phyloP scores from a whole-genome alignment of 1,284 basidiomycete species.

The Moesziomyces sp. region DNA sequence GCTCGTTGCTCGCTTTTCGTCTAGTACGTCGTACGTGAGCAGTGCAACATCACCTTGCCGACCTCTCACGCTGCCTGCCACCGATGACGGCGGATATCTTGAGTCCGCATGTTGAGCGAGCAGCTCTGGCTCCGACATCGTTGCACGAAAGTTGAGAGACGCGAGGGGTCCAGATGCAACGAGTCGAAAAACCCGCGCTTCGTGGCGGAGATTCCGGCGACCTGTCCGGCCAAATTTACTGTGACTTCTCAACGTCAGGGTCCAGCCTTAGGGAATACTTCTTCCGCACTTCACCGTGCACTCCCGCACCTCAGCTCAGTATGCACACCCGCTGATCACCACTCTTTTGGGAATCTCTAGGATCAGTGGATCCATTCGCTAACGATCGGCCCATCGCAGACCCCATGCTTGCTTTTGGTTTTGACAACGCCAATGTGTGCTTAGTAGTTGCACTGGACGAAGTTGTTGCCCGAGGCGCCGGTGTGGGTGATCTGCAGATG shows the following conservation, averaged over 20 bases:
- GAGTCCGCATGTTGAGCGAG: background rate
- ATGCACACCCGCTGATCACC: too few relatives aligned
- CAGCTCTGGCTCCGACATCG: constrained; percentile 6
- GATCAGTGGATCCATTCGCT: too few relatives aligned
- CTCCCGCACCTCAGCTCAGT: too few relatives aligned
- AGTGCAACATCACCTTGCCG: constrained; percentile 34
- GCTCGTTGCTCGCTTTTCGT: constrained; percentile 35
- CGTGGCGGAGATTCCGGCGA: constrained; percentile 5
- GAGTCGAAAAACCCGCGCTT: too few relatives aligned
- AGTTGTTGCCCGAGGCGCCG: constrained; percentile 54
- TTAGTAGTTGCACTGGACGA: constrained; percentile 52
- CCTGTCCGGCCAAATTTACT: constrained; percentile 13
- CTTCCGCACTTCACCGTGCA: background rate
- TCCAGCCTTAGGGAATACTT: background rate
- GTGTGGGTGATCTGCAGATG: constrained; percentile 48
- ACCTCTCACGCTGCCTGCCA: constrained; percentile 7
- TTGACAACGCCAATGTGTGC: background rate
- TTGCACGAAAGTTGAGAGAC: background rate
- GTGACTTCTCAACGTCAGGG: constrained; percentile 1
- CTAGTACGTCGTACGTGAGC: constrained; percentile 51
- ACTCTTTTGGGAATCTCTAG: background rate
- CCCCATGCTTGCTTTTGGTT: constrained; percentile 1
- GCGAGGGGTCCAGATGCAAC: too few relatives aligned
- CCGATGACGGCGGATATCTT: constrained; percentile 17
- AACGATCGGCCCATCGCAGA: too few relatives aligned